Base-by-base conservation (phyloP, 768 basidiomycete species). In the Tulasnella sp. region DNA sequence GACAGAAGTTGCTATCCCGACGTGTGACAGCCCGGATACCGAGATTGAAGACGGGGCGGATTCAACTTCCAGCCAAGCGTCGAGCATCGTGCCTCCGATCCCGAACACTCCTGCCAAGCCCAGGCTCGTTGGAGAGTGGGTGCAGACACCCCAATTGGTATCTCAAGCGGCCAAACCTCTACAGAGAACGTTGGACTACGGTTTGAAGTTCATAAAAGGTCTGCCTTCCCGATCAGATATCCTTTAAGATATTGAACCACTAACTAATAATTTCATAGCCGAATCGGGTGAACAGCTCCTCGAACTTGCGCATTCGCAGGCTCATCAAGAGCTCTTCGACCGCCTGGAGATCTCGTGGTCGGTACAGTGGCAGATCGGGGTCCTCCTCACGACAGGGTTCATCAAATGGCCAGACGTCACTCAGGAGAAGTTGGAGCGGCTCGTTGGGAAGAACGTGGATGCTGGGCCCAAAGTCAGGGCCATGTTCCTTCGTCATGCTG, bases 301-400 rank as follows among this genome's bases (percentile, higher is more conserved):
- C 1, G 30, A n/a, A 53, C 23, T 60, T 15, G 59, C 51, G 2
- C 50, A 60, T 30, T 60, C 59, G 2, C 29, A 32, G 1, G 27
- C 42, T 10, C 51, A 52, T 44, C 32, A 38, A 3, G 2, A 29
- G 26, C 45, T 38, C 32, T 52, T 76, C 49, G 64, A 73, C n/a
- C 27, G 47, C 7, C 65, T 67, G 34, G 66, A 67, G 1, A 60
- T 79, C 3, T 70, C 74, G 1, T 77, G 73, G 59, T 77, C 79
- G 8, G 76, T 75, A 1, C 80, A 78, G 56, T 83, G 77, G 69
- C 79, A 82, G 64, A 73, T 83, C 24, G 78, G 75, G 0, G 74
- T 79, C 0, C 68, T 74, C 19, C 67, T 78, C 47, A 71, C 71
- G 23, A 64, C 64, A 0, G 66, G 68, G 1, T 60, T 58, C 8